These are phyloP conservation scores for Alternaria postmessia DNA, from an alignment of 2,329 filamentous ascomycete species.

Conservation along the genomic window DNA sequence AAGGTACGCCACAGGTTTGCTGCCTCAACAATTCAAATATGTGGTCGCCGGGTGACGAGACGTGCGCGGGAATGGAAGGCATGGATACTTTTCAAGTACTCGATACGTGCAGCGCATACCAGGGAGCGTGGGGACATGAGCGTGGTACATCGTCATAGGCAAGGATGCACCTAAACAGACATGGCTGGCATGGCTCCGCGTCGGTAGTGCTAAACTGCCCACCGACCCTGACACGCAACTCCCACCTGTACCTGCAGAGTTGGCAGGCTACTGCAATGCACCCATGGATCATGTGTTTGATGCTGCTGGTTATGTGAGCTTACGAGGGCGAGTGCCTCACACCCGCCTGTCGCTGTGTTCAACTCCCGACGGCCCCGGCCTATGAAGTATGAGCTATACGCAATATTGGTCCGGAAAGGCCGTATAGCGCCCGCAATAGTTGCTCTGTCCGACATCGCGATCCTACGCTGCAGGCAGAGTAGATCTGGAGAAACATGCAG, in stretches of 20 bases:
- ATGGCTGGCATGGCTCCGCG: slow-evolving; percentile 15
- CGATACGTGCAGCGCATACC: slow-evolving; percentile 10
- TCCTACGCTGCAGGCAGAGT: slow-evolving; percentile 7
- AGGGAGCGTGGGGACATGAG: slow-evolving; percentile 19
- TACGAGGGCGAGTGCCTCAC: not conserved
- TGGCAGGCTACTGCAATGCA: slow-evolving; percentile 15
- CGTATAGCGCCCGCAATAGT: not conserved
- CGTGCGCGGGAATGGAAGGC: not conserved
- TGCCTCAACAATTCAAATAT: not conserved
- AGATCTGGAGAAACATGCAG: slow-evolving; percentile 16
- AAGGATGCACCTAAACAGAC: slow-evolving; percentile 28
- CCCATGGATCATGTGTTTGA: slow-evolving; percentile 4
- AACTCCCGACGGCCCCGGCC: not conserved
- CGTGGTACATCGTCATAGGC: slow-evolving; percentile 21
- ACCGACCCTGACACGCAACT: slow-evolving; percentile 5
- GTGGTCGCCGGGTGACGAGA: not conserved
- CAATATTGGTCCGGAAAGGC: slow-evolving; percentile 1
- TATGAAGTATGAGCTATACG: not conserved
- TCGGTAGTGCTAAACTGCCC: slow-evolving; percentile 5
- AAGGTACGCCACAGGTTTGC: slow-evolving; percentile 24
- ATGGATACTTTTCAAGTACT: slow-evolving; percentile 5
- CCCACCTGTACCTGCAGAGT: slow-evolving; percentile 21
- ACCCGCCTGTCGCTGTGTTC: not conserved
- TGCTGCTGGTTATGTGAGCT: not conserved
- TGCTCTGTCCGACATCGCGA: slow-evolving; percentile 4